These are phyloP conservation scores for Elsinoe fawcettii DNA, from an alignment of 2,329 filamentous ascomycete species.

Conservation along the genomic window DNA sequence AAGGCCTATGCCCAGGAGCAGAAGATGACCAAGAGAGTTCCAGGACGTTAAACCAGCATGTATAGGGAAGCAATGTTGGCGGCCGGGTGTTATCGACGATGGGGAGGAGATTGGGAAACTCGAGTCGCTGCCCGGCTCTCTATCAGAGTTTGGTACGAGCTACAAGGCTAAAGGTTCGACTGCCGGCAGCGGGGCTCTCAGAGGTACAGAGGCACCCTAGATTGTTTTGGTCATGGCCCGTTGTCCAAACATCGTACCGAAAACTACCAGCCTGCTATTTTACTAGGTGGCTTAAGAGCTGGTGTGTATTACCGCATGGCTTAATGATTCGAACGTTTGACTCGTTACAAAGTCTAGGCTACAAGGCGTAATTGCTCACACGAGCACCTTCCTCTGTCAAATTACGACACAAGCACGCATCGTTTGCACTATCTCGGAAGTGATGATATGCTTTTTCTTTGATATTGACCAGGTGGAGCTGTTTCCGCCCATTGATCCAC, in stretches of 20 bases:
- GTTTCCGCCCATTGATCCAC: not conserved
- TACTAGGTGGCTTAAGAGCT: not conserved
- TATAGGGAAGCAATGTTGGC: not conserved
- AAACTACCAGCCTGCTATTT: not conserved
- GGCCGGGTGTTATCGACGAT: conserved; percentile 10
- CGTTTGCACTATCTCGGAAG: not conserved
- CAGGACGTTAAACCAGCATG: not conserved
- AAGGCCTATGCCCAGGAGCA: not conserved
- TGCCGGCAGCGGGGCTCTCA: conserved; percentile 1
- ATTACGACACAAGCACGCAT: not conserved
- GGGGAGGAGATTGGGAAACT: not conserved
- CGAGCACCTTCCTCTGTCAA: not conserved
- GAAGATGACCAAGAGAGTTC: not conserved
- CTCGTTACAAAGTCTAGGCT: not conserved
- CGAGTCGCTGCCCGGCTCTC: not conserved
- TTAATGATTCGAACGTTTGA: not conserved
- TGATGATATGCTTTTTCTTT: not conserved
- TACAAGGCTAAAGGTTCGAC: not conserved
- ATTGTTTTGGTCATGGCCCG: not conserved
- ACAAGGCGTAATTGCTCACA: not conserved
- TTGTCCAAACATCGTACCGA: not conserved
- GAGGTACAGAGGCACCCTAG: not conserved
- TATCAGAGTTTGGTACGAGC: conserved; percentile 11
- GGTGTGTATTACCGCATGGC: not conserved
- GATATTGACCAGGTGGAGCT: not conserved